These are phyloP conservation scores for Cutaneotrichosporon cyanovorans DNA, from an alignment of 1,284 basidiomycete genomes.

Conservation along the genomic window DNA sequence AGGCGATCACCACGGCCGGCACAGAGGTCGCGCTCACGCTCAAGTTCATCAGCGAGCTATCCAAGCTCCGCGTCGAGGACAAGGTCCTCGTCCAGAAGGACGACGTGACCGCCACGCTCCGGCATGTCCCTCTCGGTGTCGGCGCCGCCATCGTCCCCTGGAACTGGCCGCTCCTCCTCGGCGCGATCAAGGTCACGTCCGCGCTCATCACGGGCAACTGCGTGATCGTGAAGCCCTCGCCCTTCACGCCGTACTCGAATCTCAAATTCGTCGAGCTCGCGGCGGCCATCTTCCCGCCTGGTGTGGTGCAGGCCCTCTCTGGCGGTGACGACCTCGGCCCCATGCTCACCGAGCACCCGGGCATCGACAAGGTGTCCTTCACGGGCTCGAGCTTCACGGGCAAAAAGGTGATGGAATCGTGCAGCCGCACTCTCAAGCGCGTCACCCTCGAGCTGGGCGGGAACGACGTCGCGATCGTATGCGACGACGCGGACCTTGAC, in stretches of 20 bases:
- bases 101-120: slow-evolving; percentile 61
- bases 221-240: slow-evolving; percentile 86
- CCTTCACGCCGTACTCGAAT: slow-evolving; percentile 89
- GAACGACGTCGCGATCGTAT: slow-evolving; percentile 54
- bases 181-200: slow-evolving; percentile 51
- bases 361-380: slow-evolving; percentile 71
- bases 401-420: slow-evolving; percentile 75
- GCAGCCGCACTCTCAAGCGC: slow-evolving; percentile 83
- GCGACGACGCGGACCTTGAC: slow-evolving; percentile 90
- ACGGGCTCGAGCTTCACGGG: slow-evolving; percentile 85
- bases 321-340: slow-evolving; percentile 40
- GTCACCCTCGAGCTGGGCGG: slow-evolving; percentile 62
- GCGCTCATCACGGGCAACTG: slow-evolving; percentile 89
- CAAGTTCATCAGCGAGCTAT: slow-evolving; percentile 75
- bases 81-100: slow-evolving; percentile 73
- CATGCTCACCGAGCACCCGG: slow-evolving; percentile 38
- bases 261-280: slow-evolving; percentile 78
- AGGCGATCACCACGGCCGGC: slow-evolving; percentile 71
- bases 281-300: slow-evolving; percentile 67
- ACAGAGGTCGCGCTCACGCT: slow-evolving; percentile 70
- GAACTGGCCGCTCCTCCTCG: slow-evolving; percentile 67
- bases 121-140: slow-evolving; percentile 76
- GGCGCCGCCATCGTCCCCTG: slow-evolving; percentile 44
- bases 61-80: slow-evolving; percentile 71
- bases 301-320: slow-evolving; percentile 89